Evolutionary conservation across 2,329 filamentous ascomycete species (phyloP).

Genomic region (Diplodia seriata): DNA sequence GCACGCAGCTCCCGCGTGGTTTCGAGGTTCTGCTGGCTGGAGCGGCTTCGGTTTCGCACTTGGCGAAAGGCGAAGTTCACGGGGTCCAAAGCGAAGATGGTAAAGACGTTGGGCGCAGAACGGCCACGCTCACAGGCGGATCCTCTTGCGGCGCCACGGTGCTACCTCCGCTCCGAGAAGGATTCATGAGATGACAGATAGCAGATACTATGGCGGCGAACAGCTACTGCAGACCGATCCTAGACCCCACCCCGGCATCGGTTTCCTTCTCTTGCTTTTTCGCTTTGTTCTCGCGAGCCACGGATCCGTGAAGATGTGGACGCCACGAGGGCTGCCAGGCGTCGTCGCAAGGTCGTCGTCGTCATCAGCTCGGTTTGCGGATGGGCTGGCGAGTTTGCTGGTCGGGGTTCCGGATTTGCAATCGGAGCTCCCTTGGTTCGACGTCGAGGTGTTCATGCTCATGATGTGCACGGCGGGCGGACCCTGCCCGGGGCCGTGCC

Average conservation of each 20-base stretch:
- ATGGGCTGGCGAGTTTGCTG: not conserved
- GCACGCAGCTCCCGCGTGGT: not conserved
- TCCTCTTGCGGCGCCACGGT: not conserved
- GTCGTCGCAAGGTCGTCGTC: not conserved
- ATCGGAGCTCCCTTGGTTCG: not conserved
- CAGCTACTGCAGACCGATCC: not conserved
- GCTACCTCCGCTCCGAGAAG: not conserved
- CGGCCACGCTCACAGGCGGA: not conserved
- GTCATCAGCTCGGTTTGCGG: not conserved
- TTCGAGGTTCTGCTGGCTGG: not conserved
- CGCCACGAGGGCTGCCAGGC: not conserved
- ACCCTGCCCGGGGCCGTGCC: not conserved
- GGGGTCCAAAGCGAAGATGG: not conserved
- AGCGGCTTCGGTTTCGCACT: not conserved
- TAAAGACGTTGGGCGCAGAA: not conserved
- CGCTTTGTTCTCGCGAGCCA: not conserved
- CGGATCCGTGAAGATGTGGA: not conserved
- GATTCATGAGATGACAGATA: not conserved
- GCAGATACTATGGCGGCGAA: not conserved
- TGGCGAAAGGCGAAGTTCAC: not conserved
- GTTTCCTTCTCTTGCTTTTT: not conserved
- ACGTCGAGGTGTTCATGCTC: not conserved
- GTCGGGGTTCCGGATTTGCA: not conserved
- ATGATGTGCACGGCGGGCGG: not conserved
- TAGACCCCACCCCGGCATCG: not conserved